Conservation (phyloP, 108 stramenopile species). For the Aurantiochytrium sp. region DNA sequence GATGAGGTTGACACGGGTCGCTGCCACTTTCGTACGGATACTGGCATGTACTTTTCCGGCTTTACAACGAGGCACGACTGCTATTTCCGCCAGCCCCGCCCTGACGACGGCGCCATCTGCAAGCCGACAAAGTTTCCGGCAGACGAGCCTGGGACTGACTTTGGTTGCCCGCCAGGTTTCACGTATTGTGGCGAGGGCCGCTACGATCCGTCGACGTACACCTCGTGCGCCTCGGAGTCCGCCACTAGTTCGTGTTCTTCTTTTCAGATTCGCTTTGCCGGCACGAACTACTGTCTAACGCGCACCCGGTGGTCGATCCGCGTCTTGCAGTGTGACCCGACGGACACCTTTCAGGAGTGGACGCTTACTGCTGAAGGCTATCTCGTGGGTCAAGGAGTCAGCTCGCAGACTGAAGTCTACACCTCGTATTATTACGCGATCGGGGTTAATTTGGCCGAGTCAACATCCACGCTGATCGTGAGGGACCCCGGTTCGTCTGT, state of each 20-base stretch:
- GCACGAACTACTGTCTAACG: not conserved
- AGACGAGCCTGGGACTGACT: not conserved
- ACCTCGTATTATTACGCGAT: not conserved
- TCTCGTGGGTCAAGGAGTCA: not conserved
- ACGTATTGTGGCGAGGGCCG: not conserved
- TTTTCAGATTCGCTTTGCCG: not conserved
- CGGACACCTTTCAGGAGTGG: not conserved
- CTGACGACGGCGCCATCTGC: not conserved
- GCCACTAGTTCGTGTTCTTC: not conserved
- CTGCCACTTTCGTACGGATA: not conserved
- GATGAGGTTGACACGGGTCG: not conserved
- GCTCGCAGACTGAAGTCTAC: not conserved
- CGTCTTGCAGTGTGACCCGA: not conserved
- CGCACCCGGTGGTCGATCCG: constrained; percentile 8
- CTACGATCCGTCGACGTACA: not conserved
- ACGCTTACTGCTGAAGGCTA: not conserved
- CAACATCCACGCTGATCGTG: not conserved
- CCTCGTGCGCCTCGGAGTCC: not conserved
- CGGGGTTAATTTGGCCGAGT: not conserved
- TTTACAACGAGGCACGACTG: not conserved
- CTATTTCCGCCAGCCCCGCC: not conserved
- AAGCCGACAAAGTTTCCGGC: not conserved
- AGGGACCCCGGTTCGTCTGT: not conserved
- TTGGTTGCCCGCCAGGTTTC: not conserved
- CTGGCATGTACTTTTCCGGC: not conserved